phyloP scores from a whole-genome alignment of 129 eudicot genomes.

The Flaveria robusta region DNA sequence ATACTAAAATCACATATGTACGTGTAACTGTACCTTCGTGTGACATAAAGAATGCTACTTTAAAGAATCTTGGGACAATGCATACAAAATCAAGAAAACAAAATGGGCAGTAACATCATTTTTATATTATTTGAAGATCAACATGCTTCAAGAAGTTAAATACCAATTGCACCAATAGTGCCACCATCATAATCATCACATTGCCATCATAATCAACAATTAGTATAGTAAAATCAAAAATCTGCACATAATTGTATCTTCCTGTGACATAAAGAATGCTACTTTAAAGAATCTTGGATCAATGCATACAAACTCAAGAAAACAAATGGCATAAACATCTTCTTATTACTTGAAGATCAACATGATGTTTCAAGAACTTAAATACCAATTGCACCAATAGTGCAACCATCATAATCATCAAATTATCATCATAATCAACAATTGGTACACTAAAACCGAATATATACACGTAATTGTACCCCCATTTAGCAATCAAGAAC shows the following conservation, averaged over 20 bases:
- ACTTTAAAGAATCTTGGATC: too few species aligned
- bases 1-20: conserved; percentile 26
- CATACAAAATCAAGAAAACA: too few species aligned
- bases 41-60: too few species aligned
- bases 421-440: conserved; percentile 12
- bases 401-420: conserved; percentile 11
- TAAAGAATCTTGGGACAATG: too few species aligned
- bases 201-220: conserved; percentile 12
- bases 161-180: conserved; percentile 25
- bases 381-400: conserved; percentile 26
- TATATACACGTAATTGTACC: conserved; percentile 20
- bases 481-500: conserved; percentile 46
- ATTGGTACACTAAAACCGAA: conserved; percentile 21
- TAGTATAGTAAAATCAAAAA: conserved; percentile 26
- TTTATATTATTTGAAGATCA: conserved; percentile 9
- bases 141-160: conserved; percentile 27
- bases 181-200: neutral
- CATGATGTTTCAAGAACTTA: conserved; percentile 27
- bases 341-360: conserved; percentile 36
- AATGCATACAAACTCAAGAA: too few species aligned
- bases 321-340: conserved; percentile 10
- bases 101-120: too few species aligned
- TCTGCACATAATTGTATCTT: conserved; percentile 12
- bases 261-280: too few species aligned
- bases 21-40: neutral